These are phyloP conservation scores for Cladosporium sp. DNA, from an alignment of 2,329 filamentous ascomycete genomes.

Conservation along the genomic window DNA sequence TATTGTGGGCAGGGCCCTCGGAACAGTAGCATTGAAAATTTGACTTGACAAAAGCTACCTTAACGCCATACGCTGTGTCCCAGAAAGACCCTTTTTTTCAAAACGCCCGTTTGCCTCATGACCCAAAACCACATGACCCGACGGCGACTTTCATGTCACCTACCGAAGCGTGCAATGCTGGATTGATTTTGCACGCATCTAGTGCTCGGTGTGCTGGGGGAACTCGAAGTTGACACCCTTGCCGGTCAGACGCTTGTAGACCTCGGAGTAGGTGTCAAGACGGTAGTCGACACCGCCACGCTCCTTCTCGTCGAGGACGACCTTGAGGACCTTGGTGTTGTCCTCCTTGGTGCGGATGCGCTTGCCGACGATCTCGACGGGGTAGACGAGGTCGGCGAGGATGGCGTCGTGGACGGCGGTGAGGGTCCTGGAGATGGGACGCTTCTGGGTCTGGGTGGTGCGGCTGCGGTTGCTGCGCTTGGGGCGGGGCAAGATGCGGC, in stretches of 20 bases:
- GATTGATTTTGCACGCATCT: slow-evolving; percentile 46
- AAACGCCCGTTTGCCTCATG: slow-evolving; percentile 4
- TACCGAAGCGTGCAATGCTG: slow-evolving; percentile 16
- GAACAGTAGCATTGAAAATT: slow-evolving; percentile 19
- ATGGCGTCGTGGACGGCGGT: slow-evolving; percentile 99
- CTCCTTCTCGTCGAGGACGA: slow-evolving; percentile 99
- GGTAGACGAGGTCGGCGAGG: slow-evolving; percentile 96
- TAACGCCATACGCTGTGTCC: slow-evolving; percentile 19
- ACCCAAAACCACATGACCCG: slow-evolving; percentile 10
- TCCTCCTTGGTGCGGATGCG: slow-evolving; percentile 98
- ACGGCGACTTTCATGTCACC: slow-evolving; percentile 17
- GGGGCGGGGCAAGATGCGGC: slow-evolving; percentile 97
- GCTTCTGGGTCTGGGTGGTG: slow-evolving; percentile 98
- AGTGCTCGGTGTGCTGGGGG: slow-evolving; percentile 87
- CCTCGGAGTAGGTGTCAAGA: slow-evolving; percentile 99
- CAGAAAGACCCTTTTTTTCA: slow-evolving; percentile 10
- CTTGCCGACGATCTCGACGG: slow-evolving; percentile 99
- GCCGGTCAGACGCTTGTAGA: slow-evolving; percentile 97
- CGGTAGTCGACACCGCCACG: slow-evolving; percentile 98
- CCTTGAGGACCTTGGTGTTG: slow-evolving; percentile 97
- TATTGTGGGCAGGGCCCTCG: slow-evolving; percentile 15
- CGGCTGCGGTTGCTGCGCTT: slow-evolving; percentile 97
- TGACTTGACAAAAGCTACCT: slow-evolving; percentile 19
- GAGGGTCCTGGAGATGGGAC: slow-evolving; percentile 93
- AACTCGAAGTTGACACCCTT: slow-evolving; percentile 98